Evolutionary conservation across 2,329 filamentous ascomycete species (phyloP), one percentile per base, ranked within the genome.

Genomic region (Penicillium occitanis): DNA sequence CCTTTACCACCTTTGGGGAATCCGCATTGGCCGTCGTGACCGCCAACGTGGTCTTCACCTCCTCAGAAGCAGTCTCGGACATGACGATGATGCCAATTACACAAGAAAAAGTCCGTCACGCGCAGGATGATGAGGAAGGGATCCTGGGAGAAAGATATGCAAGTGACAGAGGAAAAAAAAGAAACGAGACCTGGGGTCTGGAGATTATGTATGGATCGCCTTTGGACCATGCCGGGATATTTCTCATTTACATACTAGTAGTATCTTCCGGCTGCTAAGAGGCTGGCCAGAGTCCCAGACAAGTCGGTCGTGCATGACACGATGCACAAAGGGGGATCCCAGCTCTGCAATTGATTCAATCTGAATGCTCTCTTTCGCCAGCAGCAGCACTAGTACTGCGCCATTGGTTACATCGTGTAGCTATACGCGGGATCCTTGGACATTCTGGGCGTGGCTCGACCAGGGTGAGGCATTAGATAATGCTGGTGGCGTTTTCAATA

Each of bases 11-110:
- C 58, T 61, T 61, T 48, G 58, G 28, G 4, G 58, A 61, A 8
- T 30, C 58, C 42, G 25, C 58, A 46, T 61, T 61, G 22, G 40
- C 58, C 6, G 58, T 48, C 22, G 42, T 61, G 28, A 61, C 58
- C 7, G 37, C 58, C 58, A 19, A 13, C 28, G 58, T 61, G 58
- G 58, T 61, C 42, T 61, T 61, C 8, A 33, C 8, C 28, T 61
- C 58, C 28, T 61, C 58, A 37, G 58, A 61, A 48, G 58, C 40
- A 48, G 58, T 61, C 22, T 61, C 58, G 37, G 58, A 61, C 58
- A 61, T 61, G 40, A 3, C 30, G 57, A 48, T 61, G 58, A 57
- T 57, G 53, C 42, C 42, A 25, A 19, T n/a, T 48, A 25, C 42
- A 19, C 22, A 11, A 46, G 1, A 48, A 22, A 33, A 33, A 22